A percentile compares a stretch with the other conserved stretches of the same genome.
Evolutionary conservation across 495 filamentous ascomycete species (phyloP).

Genomic region (Apiosordaria backusii): DNA sequence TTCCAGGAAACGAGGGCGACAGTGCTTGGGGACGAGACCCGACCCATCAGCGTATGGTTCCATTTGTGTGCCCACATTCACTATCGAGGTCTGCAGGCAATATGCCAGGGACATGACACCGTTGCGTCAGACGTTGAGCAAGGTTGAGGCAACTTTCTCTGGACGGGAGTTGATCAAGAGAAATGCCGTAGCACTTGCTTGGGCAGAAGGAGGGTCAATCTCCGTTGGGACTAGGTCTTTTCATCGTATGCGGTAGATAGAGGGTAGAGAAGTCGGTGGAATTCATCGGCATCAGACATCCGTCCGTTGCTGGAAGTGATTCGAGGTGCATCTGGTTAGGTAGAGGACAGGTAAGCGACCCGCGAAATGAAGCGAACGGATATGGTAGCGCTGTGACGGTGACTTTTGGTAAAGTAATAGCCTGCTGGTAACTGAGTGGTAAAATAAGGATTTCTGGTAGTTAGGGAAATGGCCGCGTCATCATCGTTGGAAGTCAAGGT

Average conservation of each 20-base stretch:
- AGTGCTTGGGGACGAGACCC: neutral
- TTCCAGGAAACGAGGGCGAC: slow-evolving; percentile 20
- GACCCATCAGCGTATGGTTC: neutral
- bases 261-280: neutral
- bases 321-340: neutral
- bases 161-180: neutral
- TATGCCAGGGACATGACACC: slow-evolving; percentile 9
- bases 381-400: neutral
- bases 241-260: neutral
- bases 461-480: neutral
- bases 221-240: neutral
- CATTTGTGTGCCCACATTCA: neutral
- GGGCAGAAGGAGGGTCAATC: neutral
- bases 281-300: neutral
- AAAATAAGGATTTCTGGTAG: neutral
- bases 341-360: slow-evolving; percentile 1
- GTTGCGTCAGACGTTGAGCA: neutral
- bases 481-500: neutral
- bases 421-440: neutral
- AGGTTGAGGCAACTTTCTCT: no score
- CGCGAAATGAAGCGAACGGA: slow-evolving; percentile 3
- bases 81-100: slow-evolving; percentile 6
- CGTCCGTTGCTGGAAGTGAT: neutral
- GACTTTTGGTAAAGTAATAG: neutral
- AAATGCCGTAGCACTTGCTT: neutral